Conservation (phyloP, 768 basidiomycete species). For the Suillus paluster region DNA sequence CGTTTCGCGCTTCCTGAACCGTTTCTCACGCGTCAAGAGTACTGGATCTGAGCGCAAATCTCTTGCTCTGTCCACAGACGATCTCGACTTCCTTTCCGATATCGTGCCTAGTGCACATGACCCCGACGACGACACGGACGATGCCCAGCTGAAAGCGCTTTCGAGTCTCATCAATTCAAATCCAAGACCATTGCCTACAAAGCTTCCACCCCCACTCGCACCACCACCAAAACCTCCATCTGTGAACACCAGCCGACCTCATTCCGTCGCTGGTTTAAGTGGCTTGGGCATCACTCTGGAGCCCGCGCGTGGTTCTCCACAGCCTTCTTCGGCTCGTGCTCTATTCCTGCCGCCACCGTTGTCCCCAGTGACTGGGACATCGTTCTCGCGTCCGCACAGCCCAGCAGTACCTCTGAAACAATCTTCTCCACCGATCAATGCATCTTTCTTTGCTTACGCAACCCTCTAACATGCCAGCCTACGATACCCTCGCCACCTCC, state of each 20-base stretch:
- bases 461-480: conserved; percentile 14
- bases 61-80: conserved; percentile 75
- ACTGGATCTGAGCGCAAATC: conserved; percentile 48
- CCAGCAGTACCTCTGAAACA: conserved; percentile 15
- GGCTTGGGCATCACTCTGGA: conserved; percentile 4
- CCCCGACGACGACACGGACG: conserved; percentile 39
- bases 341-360: conserved; percentile 26
- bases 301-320: not conserved
- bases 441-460: conserved; percentile 11
- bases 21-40: conserved; percentile 62
- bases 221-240: conserved; percentile 36
- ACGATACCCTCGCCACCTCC: conserved; percentile 22
- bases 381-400: conserved; percentile 20
- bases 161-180: conserved; percentile 47
- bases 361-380: conserved; percentile 35
- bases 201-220: conserved; percentile 52
- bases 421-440: conserved; percentile 3
- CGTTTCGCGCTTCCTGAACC: conserved; percentile 81
- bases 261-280: conserved; percentile 14
- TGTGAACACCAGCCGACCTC: conserved; percentile 17
- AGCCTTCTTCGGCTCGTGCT: conserved; percentile 12
- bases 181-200: conserved; percentile 41
- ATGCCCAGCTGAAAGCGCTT: conserved; percentile 40
- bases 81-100: conserved; percentile 81
- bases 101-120: conserved; percentile 60